phyloP scores from a whole-genome alignment of 2,329 filamentous ascomycete genomes.

The Rutstroemia sp. region DNA sequence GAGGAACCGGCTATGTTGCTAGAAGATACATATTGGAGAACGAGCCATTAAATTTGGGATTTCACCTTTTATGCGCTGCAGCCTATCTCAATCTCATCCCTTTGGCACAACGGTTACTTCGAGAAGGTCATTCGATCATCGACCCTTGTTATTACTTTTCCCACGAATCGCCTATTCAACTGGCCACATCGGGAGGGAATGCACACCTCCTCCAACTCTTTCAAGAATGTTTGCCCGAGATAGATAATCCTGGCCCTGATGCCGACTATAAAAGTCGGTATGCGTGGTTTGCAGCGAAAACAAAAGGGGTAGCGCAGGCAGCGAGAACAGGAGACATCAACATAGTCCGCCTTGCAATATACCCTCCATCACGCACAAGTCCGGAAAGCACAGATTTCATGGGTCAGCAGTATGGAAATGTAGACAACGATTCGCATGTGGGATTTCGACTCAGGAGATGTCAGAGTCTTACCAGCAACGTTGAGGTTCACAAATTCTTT shows the following conservation, averaged over 20 bases:
- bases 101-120: neutral
- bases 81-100: neutral
- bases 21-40: rapidly evolving
- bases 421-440: neutral
- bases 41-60: neutral
- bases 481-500: neutral
- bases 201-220: constrained; percentile 7
- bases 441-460: neutral
- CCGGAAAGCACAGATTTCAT: neutral
- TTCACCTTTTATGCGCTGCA: neutral
- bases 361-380: constrained; percentile 7
- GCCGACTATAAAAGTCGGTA: neutral
- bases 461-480: neutral
- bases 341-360: constrained; percentile 8
- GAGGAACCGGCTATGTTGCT: rapidly evolving
- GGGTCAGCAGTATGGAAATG: neutral
- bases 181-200: constrained; percentile 11
- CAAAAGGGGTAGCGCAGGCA: neutral
- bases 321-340: constrained; percentile 8
- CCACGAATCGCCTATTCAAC: neutral
- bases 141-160: neutral
- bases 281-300: too few relatives aligned
- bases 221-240: constrained; percentile 5
- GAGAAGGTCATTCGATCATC: neutral
- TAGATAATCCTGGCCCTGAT: neutral